Base-by-base conservation (phyloP, 345 rosid species). In the Salix exigua region DNA sequence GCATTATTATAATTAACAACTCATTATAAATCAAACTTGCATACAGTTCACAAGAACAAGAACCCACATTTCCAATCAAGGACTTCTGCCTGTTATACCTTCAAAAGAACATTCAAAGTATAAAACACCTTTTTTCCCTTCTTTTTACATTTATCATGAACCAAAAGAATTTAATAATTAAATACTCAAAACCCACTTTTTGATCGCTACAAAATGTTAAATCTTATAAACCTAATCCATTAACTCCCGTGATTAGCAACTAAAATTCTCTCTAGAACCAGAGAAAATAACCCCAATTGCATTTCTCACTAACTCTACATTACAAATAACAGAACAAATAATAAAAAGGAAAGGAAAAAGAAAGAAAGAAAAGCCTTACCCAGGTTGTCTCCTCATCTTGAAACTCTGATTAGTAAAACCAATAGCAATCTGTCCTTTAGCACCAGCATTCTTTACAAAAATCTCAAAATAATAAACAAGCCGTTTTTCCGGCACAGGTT, bases 301-400 rank as follows among this genome's bases (percentile, higher is more conserved):
- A 58, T 5, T 37, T 37, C 31, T 35, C 26, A 38, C 40, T 33
- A 18, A 35, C 42, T 1, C 21, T 66, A 73, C 17, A 35, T 28
- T 70, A 28, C 50, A 40, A 76, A 10, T 35, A 26, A 13, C 28
- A 19, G 37, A 37, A 75, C 37, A 75, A 38, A 26, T 62, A 62
- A 19, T 23, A 31, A 60, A 1, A 16, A 8, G 18, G 37, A 55
- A 55, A 53, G 6, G 3, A 5, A 42, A 42, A 53, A 1, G 8
- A 37, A 55, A 17, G 53, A 48, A 18, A 4, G 37, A 18, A 2
- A 55, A 5, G 8, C 18, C 9, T 28, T 62, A 93, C 99, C 98
- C 98, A 12, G 99, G 96, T 68, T 91, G 99, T 77, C 97, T 88
- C 38, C 98, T 84, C 99, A 92, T 93, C 78, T 87, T 91, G 88